Evolutionary conservation across 106 monocot genomes (phyloP).

Genomic region (Apostasia ramifera): DNA sequence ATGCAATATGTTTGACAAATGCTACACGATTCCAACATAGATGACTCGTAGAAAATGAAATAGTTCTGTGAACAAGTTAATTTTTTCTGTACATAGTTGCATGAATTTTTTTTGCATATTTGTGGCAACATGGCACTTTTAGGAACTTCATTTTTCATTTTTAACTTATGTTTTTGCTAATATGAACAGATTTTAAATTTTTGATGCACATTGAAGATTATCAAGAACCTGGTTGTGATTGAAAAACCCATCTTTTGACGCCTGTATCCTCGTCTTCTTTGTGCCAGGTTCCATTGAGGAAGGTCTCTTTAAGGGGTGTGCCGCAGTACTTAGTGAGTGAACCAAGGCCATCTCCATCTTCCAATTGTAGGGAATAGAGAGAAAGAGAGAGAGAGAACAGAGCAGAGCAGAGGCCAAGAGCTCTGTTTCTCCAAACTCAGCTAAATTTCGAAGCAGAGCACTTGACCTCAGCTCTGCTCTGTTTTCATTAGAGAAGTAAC

Average conservation of each 20-base stretch:
- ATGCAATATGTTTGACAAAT: too few relatives aligned
- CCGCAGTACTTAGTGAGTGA: not conserved
- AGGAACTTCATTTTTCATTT: too few relatives aligned
- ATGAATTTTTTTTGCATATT: too few relatives aligned
- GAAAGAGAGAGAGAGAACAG: not conserved
- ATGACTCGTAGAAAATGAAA: too few relatives aligned
- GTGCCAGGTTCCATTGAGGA: not conserved
- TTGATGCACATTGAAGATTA: not conserved
- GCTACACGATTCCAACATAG: too few relatives aligned
- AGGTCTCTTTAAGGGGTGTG: not conserved
- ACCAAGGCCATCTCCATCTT: slow-evolving; percentile 5
- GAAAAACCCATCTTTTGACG: slow-evolving; percentile 6
- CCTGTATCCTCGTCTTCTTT: not conserved
- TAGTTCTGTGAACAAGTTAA: not conserved
- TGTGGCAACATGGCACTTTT: too few relatives aligned
- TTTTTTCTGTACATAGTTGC: too few relatives aligned
- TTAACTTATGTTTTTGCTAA: not conserved
- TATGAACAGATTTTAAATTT: not conserved
- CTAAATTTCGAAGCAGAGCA: too few relatives aligned
- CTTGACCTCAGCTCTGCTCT: too few relatives aligned
- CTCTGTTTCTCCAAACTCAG: too few relatives aligned
- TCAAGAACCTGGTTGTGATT: slow-evolving; percentile 1
- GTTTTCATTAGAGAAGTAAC: not conserved
- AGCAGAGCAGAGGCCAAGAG: too few relatives aligned
- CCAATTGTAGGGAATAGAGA: not conserved